Base-by-base conservation (phyloP, 2,329 filamentous ascomycete species). In the Tolypocladium paradoxum region DNA sequence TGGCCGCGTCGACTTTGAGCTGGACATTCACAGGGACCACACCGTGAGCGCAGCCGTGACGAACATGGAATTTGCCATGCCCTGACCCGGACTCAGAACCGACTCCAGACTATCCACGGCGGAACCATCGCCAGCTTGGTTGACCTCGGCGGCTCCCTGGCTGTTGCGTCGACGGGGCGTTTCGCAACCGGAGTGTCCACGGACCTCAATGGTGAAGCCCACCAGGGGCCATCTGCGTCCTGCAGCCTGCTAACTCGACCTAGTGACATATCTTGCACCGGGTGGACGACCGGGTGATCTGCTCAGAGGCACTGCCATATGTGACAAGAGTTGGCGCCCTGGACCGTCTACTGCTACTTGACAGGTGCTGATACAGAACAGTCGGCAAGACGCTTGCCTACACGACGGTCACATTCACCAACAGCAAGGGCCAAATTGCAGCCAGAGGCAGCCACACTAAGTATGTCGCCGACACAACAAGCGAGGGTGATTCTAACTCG, bases 71-170 rank as follows among this genome's bases (percentile, higher is more conserved):
- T 14, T 2, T 11, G 24, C 40, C 12, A 51, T 7, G 33, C 0
- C 9, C 29, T 49, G 22, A 52, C 7, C 1, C 9, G 0, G 4
- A 6, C 0, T 0, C 24, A 90, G 85, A 92, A 92, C 64, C 83
- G 88, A 1, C 73, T 92, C 0, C 79, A 83, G 51, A 90, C 85
- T 36, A 77, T 91, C 31, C 88, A 92, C 61, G 88, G 88, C 20
- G 88, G 88, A 4, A 88, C 87, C 0, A 83, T 92, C 31, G 88
- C 88, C 4, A 87, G 83, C 64, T 84, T 91, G 70, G 84, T 85
- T 31, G 83, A 85, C 56, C 70, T 85, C 0, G 82, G 82, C 12
- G 82, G 82, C 16, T 85, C 82, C 0, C 72, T 85, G 3, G 83
- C 82, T 11, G 81, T 85, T 3, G 82, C 82, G 1, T 85, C 83